Base-by-base conservation (phyloP, 1,139 yeast genomes). In the Zygotorulaspora mrakii region DNA sequence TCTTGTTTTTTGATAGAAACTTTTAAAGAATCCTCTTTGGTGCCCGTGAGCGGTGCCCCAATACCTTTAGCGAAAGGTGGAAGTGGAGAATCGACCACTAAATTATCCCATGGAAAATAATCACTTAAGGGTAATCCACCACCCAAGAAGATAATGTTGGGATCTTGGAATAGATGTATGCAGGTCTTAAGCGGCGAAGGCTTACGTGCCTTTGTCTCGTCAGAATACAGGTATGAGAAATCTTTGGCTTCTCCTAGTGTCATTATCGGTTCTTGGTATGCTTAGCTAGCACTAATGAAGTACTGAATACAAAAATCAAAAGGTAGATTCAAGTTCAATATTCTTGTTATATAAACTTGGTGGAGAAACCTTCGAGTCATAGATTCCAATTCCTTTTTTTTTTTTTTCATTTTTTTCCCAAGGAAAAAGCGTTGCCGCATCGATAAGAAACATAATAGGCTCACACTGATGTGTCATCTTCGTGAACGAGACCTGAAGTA, bases 61-160 rank as follows among this genome's bases (percentile, higher is more conserved):
- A 86, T 82, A 33, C 96, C 96, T 24, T 77, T 68, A 8, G 68
- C 57, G 58, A 87, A 87, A 2, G 94, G 88, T 26, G 91, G 83
- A 17, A 77, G 72, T 45, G 95, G 94, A 4, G 88, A 70, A 43
- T 79, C 79, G 18, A 83, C 81, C 17, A 72, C 62, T 38, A 88
- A 61, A 52, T 77, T 76, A 57, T 86, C 87, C 75, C 89, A 86
- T 37, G 98, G 98, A 74, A 91, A 91, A 64, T 84, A 82, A 52
- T 82, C 89, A 13, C 96, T 70, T 57, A 86, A 68, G 13, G 98
- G 98, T 54, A 91, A 75, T 5, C 98, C 98, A 50, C 98, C 98
- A 40, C 96, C 98, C 47, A 91, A 76, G 59, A 88, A 88, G 42
- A 89, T 79, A 61, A 91, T 72, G 38, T 81, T 78, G 31, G 95